Evolutionary conservation across 768 basidiomycete genomes (phyloP).

Genomic region (Mycena kentingensis): DNA sequence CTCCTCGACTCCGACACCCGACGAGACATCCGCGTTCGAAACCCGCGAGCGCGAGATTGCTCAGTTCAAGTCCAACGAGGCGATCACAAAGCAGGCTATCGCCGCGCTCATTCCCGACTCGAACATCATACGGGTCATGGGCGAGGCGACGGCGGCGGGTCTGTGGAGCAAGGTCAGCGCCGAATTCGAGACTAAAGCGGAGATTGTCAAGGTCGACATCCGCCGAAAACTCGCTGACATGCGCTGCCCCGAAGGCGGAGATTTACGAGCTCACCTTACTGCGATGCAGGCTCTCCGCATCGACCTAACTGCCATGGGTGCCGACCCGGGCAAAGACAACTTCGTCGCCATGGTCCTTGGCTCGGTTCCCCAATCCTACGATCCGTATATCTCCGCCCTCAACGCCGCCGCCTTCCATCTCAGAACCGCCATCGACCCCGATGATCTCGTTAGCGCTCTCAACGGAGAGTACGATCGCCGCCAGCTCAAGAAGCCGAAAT

Average conservation of each 20-base stretch:
- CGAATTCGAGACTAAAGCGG: constrained; percentile 30
- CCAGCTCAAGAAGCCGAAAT: constrained; percentile 18
- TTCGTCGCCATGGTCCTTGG: constrained; percentile 36
- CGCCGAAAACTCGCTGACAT: constrained; percentile 27
- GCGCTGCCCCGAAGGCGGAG: constrained; percentile 33
- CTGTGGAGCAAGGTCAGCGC: constrained; percentile 32
- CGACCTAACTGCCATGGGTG: constrained; percentile 36
- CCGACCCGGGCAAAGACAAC: constrained; percentile 31
- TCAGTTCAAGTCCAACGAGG: too few relatives aligned
- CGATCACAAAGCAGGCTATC: constrained; percentile 35
- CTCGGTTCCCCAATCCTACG: constrained; percentile 38
- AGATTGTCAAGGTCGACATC: constrained; percentile 33
- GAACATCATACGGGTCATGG: constrained; percentile 33
- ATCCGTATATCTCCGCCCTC: constrained; percentile 33
- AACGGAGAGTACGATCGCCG: constrained; percentile 31
- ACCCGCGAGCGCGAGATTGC: too few relatives aligned
- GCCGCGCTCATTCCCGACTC: constrained; percentile 36
- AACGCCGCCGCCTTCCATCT: constrained; percentile 26
- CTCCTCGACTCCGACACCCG: not conserved
- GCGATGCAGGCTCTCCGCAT: constrained; percentile 32
- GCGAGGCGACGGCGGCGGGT: constrained; percentile 20
- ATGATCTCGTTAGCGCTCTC: constrained; percentile 26
- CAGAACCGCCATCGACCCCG: constrained; percentile 23
- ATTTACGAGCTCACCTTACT: constrained; percentile 34
- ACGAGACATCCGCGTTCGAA: not conserved